Percentiles rank a stretch among this genome's conserved stretches.
These are phyloP conservation scores for Xylaria curta DNA, from an alignment of 495 filamentous ascomycete species.

Conservation along the genomic window DNA sequence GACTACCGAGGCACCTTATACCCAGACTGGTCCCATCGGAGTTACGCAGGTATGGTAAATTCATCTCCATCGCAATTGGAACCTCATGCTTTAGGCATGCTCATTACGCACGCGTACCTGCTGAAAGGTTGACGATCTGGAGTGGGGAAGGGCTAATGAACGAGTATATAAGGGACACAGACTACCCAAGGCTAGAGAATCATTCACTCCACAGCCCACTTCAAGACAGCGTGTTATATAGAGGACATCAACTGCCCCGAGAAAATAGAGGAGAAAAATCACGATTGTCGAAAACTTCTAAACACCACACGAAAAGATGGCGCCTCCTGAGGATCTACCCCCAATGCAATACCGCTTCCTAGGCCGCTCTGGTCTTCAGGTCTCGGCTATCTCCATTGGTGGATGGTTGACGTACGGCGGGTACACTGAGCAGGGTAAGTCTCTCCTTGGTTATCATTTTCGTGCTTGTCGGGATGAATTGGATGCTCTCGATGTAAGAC, in stretches of 20 bases:
- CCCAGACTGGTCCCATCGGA: not conserved
- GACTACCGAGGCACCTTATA: not conserved
- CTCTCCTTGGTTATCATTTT: not conserved
- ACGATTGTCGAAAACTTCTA: not conserved
- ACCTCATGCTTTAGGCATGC: not conserved
- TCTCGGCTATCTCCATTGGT: conserved; percentile 75
- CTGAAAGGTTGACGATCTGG: not conserved
- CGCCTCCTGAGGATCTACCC: conserved; percentile 53
- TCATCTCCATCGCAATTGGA: conserved; percentile 5
- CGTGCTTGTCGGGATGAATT: not conserved
- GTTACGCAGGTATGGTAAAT: not conserved
- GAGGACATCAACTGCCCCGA: not conserved
- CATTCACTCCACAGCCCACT: not conserved
- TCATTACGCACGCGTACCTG: conserved; percentile 7
- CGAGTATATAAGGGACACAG: not conserved
- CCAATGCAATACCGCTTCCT: conserved; percentile 79
- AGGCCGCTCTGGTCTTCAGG: conserved; percentile 75
- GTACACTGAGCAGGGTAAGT: conserved; percentile 70
- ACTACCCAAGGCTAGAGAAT: not conserved
- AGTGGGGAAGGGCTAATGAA: not conserved
- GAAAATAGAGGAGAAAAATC: not conserved
- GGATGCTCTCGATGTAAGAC: not conserved
- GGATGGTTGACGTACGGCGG: conserved; percentile 83
- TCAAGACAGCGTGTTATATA: not conserved
- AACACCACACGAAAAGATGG: conserved; percentile 36